Evolutionary conservation across 768 basidiomycete species (phyloP), one percentile per base, ranked within the genome.

Genomic region (Artomyces pyxidatus): DNA sequence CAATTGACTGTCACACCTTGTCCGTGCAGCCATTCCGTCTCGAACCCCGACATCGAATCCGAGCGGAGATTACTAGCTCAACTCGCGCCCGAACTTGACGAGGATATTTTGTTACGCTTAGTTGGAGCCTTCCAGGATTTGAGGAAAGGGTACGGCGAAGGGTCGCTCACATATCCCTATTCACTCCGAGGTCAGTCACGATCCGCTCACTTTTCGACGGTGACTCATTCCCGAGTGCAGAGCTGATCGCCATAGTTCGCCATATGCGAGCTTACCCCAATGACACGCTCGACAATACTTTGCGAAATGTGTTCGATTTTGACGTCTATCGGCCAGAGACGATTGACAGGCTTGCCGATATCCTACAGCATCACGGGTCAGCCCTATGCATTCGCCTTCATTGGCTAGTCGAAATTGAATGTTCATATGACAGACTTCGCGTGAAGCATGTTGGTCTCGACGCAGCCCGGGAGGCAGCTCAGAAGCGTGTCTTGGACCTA

Each of bases 261-360:
- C 82, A 85, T 57, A 71, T 85, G 68, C 76, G 71, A 53, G 72
- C 77, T 2, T 83, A 78, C 52, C 79, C 81, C 1, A 60, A 66
- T 19, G 82, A 83, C 59, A 62, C 76, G 0, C 64, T 83, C 10
- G 80, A 76, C n/a, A 70, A 72, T 37, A 74, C 76, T 6, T 63
- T 85, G 14, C 69, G 82, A 14, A 85, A 83, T 56, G 68, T 83
- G 9, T 85, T 85, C 55, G 82, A 85, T 58, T 85, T 83, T 48
- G 82, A 85, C 58, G 71, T 85, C 6, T 81, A 80, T 61, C 78
- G 76, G 54, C 76, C 75, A 1, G 81, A 83, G 55, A 81, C 77
- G 6, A 78, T 81, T 35, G 77, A 82, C 42, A 77, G 76, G 57
- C 66, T 85, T 17, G 71, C 70, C 0, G 71, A 76, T 23, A 80